Percentiles rank a stretch among this genome's conserved stretches.
Conservation (phyloP, 257 asterid genomes). For the Catharanthus roseus region DNA sequence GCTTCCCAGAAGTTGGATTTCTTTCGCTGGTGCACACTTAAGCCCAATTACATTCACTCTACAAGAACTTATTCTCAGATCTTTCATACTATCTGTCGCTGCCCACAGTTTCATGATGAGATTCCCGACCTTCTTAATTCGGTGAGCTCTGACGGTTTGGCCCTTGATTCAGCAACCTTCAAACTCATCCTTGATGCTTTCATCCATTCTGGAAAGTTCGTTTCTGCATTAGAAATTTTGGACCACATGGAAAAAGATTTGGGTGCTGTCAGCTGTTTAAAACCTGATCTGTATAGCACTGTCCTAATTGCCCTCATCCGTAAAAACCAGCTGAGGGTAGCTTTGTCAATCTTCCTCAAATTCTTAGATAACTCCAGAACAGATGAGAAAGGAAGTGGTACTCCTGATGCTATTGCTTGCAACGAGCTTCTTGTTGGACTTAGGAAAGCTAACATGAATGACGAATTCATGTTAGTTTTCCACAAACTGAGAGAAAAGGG, state of each 20-base stretch:
- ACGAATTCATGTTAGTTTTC: conserved; percentile 53
- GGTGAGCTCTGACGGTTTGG: conserved; percentile 52
- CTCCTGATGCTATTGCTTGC: conserved; percentile 71
- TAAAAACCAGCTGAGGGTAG: conserved; percentile 55
- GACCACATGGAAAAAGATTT: conserved; percentile 49
- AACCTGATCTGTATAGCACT: conserved; percentile 52
- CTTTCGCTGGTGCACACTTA: conserved; percentile 67
- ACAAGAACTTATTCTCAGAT: conserved; percentile 54
- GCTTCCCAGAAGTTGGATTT: conserved; percentile 54
- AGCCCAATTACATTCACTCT: conserved; percentile 64
- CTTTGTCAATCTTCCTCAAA: conserved; percentile 65
- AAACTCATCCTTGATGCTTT: conserved; percentile 68
- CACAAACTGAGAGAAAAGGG: conserved; percentile 45
- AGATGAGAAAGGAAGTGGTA: conserved; percentile 20
- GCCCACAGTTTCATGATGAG: conserved; percentile 40
- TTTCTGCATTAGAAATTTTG: conserved; percentile 59
- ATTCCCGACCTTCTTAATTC: conserved; percentile 44
- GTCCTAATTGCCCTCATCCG: conserved; percentile 69
- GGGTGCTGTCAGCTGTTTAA: conserved; percentile 33
- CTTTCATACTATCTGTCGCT: conserved; percentile 42
- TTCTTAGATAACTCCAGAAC: conserved; percentile 44
- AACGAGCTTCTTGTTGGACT: conserved; percentile 84
- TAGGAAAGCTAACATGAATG: conserved; percentile 64
- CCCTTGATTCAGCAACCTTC: conserved; percentile 51
- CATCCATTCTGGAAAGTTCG: conserved; percentile 58